These are phyloP conservation scores for Phytophthora sp. DNA, from an alignment of 352 stramenopile species.

Conservation along the genomic window DNA sequence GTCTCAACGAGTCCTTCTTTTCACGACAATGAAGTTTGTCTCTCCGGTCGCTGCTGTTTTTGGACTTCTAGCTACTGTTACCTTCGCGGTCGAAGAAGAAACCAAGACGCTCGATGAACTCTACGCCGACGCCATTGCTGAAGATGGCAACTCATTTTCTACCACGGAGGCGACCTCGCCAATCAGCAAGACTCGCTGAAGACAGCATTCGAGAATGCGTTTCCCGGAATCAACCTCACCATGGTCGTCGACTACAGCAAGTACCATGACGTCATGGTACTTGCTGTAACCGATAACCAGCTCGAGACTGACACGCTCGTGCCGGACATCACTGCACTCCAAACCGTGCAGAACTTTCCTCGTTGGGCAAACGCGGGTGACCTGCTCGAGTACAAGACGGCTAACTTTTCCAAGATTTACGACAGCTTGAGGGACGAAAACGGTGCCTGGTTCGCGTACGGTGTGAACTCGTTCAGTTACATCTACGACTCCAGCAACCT, in stretches of 20 bases:
- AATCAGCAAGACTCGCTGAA: conserved; percentile 31
- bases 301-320: conserved; percentile 49
- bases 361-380: conserved; percentile 41
- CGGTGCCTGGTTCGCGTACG: conserved; percentile 39
- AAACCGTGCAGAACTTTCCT: conserved; percentile 57
- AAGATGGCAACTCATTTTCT: conserved; percentile 58
- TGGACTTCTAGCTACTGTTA: not conserved
- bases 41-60: not conserved
- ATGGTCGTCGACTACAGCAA: conserved; percentile 60
- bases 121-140: conserved; percentile 45
- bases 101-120: conserved; percentile 51
- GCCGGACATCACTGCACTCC: conserved; percentile 42
- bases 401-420: conserved; percentile 57
- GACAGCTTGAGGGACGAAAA: conserved; percentile 33
- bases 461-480: conserved; percentile 41
- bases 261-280: conserved; percentile 59
- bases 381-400: conserved; percentile 55
- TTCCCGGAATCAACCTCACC: conserved; percentile 60
- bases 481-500: conserved; percentile 37
- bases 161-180: conserved; percentile 41
- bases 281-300: conserved; percentile 69
- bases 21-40: conserved; percentile 22
- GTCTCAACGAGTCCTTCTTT: too few species aligned
- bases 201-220: conserved; percentile 27
- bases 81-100: conserved; percentile 34